Evolutionary conservation across 2,329 filamentous ascomycete species (phyloP).

Genomic region (Capronia coronata): DNA sequence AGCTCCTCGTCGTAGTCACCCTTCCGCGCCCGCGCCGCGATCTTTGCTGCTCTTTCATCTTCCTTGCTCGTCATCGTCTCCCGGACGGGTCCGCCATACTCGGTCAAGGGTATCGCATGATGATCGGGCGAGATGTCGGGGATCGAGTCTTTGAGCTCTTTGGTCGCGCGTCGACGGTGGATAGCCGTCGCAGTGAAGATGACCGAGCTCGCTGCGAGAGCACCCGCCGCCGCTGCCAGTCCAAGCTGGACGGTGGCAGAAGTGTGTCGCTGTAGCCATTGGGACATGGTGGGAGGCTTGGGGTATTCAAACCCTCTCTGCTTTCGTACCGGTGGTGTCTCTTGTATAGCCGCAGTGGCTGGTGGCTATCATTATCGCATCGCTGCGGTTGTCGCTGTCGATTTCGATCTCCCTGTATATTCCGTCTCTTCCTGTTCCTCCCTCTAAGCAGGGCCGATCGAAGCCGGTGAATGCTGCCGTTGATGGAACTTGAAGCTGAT

Average conservation of each 20-base stretch:
- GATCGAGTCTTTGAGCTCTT: slow-evolving; percentile 56
- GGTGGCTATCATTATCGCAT: background rate
- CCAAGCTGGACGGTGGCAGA: slow-evolving; percentile 20
- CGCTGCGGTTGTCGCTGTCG: background rate
- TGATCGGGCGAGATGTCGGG: slow-evolving; percentile 23
- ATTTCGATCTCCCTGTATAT: background rate
- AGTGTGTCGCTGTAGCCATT: slow-evolving; percentile 23
- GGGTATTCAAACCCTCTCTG: background rate
- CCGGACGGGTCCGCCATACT: slow-evolving; percentile 39
- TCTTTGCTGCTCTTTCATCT: slow-evolving; percentile 52
- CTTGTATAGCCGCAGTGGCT: background rate
- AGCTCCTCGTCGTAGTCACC: slow-evolving; percentile 69
- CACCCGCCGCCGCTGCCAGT: slow-evolving; percentile 38
- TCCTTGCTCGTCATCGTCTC: slow-evolving; percentile 37
- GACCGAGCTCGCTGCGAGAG: slow-evolving; percentile 39
- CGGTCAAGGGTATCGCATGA: slow-evolving; percentile 40
- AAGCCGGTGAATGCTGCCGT: too few relatives aligned
- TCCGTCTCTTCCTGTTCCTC: background rate
- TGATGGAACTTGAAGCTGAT: background rate
- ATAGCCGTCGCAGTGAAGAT: slow-evolving; percentile 54
- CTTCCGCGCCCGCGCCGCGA: slow-evolving; percentile 54
- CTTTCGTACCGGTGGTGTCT: background rate
- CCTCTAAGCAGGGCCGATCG: background rate
- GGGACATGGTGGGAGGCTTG: slow-evolving; percentile 12
- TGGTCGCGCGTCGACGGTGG: slow-evolving; percentile 49